A percentile compares a stretch with the other conserved stretches of the same genome.
Conservation (phyloP, 164 flowering plant species). For the Magnolia kwangsiensis region DNA sequence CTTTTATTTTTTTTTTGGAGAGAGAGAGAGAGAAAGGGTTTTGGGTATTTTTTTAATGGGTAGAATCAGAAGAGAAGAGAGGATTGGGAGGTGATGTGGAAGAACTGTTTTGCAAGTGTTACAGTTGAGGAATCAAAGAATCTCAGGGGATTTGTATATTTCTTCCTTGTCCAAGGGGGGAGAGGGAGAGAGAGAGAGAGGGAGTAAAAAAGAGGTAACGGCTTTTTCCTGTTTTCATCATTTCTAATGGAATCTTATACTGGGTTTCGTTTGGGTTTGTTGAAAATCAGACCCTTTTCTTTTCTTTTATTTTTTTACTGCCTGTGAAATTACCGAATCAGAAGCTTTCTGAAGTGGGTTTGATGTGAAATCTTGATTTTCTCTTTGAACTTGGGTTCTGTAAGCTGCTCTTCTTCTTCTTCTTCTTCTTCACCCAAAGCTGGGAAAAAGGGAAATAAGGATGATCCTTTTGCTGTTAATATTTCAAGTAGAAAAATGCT, state of each 20-base stretch:
- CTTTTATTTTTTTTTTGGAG: not conserved
- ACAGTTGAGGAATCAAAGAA: not conserved
- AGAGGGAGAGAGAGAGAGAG: not conserved
- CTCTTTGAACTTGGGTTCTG: not conserved
- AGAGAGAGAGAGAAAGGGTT: not conserved
- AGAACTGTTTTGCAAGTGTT: not conserved
- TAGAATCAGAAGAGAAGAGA: not conserved
- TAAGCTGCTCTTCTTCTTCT: not conserved
- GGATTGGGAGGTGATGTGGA: not conserved
- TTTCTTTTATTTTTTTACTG: not conserved
- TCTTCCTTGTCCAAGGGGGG: not conserved
- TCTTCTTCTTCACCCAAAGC: not conserved
- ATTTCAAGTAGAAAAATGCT: not conserved
- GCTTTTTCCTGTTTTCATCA: not conserved
- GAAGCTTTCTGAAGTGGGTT: not conserved
- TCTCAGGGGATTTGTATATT: not conserved
- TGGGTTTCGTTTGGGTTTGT: not conserved
- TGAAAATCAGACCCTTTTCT: not conserved
- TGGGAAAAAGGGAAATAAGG: not conserved
- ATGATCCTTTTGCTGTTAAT: not conserved
- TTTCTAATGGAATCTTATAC: constrained; percentile 8
- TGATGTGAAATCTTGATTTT: not conserved
- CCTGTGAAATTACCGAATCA: not conserved
- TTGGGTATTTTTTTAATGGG: not conserved
- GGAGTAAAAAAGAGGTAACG: not conserved